Evolutionary conservation across 129 eudicot genomes (phyloP), one percentile per base, ranked within the genome.

Genomic region (Kitagawia praeruptora): DNA sequence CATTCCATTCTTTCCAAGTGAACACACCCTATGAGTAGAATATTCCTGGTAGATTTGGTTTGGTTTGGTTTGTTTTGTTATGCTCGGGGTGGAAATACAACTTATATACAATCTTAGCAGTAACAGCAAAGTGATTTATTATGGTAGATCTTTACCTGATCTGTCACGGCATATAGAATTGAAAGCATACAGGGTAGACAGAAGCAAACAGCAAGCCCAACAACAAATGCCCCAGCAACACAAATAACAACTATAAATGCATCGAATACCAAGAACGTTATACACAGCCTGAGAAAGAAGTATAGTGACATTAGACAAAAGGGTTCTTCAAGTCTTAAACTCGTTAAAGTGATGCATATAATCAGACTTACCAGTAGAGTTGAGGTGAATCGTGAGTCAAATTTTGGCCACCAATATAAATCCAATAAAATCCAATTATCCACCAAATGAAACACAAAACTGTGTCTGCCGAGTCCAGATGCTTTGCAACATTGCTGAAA

Each of bases 341-440:
- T 46, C 8, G 3, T 46, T 11, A 46, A 14, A 54, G 53, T 41
- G 70, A 23, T 56, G 42, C 11, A 44, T 75, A 49, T 34, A 34
- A 34, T 74, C 41, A 77, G 70, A 81, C 91, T 80, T 78, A 96
- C 99, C 99, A 96, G 84, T 92, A 96, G 78, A 96, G 90, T 78
- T 87, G 93, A 82, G 97, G 99, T 42, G 97, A 86, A 75, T 86
- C 90, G 19, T 53, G 74, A 79, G 86, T 80, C 85, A 96, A 85
- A 49, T 39, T 78, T 61, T 78, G 79, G 76, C 97, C 97, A 72
- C 90, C 97, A 61, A 90, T 82, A 80, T 93, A 89, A 74, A 92
- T 87, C 98, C 99, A 96, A 80, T 90, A 90, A 85, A 92, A 92
- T 74, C 99, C 99, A 86, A 92, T 88, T 79, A 92, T 89, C 99